These are phyloP conservation scores for Curvularia sp. DNA, from an alignment of 2,329 filamentous ascomycete genomes.

Conservation along the genomic window DNA sequence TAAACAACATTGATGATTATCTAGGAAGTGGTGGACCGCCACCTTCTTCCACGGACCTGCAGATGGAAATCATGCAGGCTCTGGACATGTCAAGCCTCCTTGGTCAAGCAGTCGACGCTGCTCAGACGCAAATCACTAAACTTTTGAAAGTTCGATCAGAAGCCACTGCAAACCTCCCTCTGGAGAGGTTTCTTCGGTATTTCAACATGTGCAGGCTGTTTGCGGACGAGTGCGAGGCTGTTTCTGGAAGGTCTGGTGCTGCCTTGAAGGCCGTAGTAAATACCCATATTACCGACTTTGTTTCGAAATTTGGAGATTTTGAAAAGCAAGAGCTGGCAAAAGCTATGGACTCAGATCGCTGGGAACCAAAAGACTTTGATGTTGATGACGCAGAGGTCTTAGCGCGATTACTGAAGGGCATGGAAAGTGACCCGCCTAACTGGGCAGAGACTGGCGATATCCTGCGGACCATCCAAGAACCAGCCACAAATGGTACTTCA, in stretches of 20 bases:
- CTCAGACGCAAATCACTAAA: conserved; percentile 75
- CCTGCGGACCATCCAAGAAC: conserved; percentile 30
- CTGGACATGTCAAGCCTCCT: conserved; percentile 80
- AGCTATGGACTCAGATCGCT: conserved; percentile 80
- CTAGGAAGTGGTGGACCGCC: conserved; percentile 30
- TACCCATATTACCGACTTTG: conserved; percentile 80
- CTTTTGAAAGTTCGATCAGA: conserved; percentile 79
- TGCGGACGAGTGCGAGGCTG: conserved; percentile 84
- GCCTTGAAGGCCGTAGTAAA: conserved; percentile 81
- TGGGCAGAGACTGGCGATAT: conserved; percentile 67
- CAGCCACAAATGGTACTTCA: conserved; percentile 33
- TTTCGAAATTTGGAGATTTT: conserved; percentile 71
- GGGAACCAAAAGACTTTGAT: conserved; percentile 78
- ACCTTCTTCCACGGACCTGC: conserved; percentile 49
- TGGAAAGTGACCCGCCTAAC: conserved; percentile 70
- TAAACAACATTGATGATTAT: conserved; percentile 54
- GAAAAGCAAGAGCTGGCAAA: conserved; percentile 78
- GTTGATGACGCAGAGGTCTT: conserved; percentile 67
- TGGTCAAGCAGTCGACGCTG: conserved; percentile 79
- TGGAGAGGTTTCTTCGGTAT: conserved; percentile 77
- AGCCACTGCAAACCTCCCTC: conserved; percentile 71
- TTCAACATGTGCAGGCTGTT: conserved; percentile 84
- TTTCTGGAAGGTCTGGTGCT: conserved; percentile 79
- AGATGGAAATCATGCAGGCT: conserved; percentile 78
- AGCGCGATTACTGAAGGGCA: conserved; percentile 70